Conservation (phyloP, 2,329 filamentous ascomycete species). For the Fonsecaea pedrosoi region DNA sequence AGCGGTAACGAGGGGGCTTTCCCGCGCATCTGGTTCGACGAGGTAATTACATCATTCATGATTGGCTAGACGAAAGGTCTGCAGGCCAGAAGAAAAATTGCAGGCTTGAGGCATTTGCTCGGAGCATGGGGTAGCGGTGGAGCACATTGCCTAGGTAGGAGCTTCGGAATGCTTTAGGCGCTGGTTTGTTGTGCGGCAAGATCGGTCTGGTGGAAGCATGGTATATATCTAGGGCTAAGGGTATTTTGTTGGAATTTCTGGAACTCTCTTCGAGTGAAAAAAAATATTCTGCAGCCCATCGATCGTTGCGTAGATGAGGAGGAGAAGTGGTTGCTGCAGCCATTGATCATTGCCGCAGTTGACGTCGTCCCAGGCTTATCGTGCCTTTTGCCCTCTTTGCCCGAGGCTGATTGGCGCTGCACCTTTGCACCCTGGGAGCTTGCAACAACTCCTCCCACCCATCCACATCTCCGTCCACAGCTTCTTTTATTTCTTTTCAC, state of each 20-base stretch:
- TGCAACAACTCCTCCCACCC: slow-evolving; percentile 20
- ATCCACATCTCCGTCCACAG: slow-evolving; percentile 35
- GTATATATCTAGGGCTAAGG: slow-evolving; percentile 1
- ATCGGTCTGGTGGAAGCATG: slow-evolving; percentile 14
- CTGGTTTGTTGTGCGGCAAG: not conserved
- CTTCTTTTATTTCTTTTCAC: slow-evolving; percentile 46
- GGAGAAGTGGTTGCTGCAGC: slow-evolving; percentile 13
- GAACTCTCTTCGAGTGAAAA: not conserved
- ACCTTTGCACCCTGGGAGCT: slow-evolving; percentile 12
- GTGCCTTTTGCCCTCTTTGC: slow-evolving; percentile 17
- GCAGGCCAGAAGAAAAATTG: slow-evolving; percentile 35
- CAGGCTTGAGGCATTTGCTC: slow-evolving; percentile 34
- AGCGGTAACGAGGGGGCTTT: not conserved
- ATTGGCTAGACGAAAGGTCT: slow-evolving; percentile 31
- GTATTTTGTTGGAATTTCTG: not conserved
- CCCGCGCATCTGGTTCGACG: not conserved
- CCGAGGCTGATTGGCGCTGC: slow-evolving; percentile 28
- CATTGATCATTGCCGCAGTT: slow-evolving; percentile 18
- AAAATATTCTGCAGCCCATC: slow-evolving; percentile 10
- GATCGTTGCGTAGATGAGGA: slow-evolving; percentile 5
- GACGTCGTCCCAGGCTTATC: slow-evolving; percentile 37
- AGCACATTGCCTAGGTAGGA: slow-evolving; percentile 27
- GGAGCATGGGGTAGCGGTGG: slow-evolving; percentile 22
- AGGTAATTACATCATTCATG: slow-evolving; percentile 30
- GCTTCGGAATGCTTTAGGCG: slow-evolving; percentile 9